phyloP scores from a whole-genome alignment of 2,329 filamentous ascomycete species.

The Exophiala lecanii-corni region DNA sequence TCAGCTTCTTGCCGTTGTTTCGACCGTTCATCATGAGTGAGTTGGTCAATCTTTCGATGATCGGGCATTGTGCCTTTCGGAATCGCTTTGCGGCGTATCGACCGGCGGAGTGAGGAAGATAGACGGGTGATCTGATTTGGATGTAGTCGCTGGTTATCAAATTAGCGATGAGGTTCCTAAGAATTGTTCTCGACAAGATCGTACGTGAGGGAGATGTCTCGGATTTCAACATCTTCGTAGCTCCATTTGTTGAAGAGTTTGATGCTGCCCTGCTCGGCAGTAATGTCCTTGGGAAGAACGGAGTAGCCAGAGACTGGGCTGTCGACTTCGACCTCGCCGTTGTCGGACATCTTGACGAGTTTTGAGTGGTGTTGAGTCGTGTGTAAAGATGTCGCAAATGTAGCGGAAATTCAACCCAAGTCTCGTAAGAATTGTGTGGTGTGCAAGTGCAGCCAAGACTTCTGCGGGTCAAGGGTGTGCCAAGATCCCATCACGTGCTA shows the following conservation, averaged over 20 bases:
- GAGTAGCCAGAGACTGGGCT: conserved; percentile 60
- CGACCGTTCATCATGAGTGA: conserved; percentile 99
- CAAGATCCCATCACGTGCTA: conserved; percentile 2
- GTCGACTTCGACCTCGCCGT: conserved; percentile 88
- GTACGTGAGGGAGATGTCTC: conserved; percentile 99
- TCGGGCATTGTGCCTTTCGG: conserved; percentile 99
- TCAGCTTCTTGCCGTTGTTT: conserved; percentile 99
- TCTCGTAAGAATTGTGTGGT: conserved; percentile 1
- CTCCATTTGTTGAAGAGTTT: conserved; percentile 98
- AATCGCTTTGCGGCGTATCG: conserved; percentile 99
- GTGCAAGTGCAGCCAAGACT: conserved; percentile 3
- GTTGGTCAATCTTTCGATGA: conserved; percentile 99
- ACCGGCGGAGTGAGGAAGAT: conserved; percentile 97
- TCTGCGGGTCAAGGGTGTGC: not conserved
- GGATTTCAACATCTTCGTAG: conserved; percentile 99
- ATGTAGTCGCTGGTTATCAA: conserved; percentile 82
- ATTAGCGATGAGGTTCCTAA: conserved; percentile 28
- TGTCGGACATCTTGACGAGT: conserved; percentile 25
- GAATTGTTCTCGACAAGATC: conserved; percentile 33
- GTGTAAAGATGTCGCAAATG: not conserved
- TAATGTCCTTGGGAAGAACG: conserved; percentile 89
- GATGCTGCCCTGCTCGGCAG: conserved; percentile 80
- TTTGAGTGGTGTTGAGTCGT: conserved; percentile 1
- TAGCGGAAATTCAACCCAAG: conserved; percentile 1
- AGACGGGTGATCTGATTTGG: conserved; percentile 98